A percentile compares a stretch with the other conserved stretches of the same genome.
phyloP scores from a whole-genome alignment of 306 rosid species.

The Dryas octopetala region DNA sequence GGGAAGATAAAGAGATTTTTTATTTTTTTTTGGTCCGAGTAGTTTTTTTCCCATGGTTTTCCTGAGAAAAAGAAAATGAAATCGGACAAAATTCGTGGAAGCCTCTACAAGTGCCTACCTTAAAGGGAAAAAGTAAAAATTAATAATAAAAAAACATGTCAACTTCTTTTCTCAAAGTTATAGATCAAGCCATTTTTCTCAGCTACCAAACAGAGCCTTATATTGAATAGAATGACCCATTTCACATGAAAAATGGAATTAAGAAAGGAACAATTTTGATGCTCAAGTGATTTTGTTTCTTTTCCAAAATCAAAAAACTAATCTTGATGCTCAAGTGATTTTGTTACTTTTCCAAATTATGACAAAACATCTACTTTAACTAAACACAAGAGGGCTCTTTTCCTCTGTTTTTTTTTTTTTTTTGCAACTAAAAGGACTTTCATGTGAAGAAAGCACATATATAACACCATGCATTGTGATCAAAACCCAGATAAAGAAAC shows the following conservation, averaged over 20 bases:
- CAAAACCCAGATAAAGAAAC: neutral
- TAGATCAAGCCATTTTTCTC: neutral
- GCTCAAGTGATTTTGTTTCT: neutral
- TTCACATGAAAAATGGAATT: neutral
- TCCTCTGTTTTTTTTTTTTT: neutral
- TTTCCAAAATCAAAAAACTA: neutral
- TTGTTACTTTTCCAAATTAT: neutral
- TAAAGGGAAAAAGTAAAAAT: neutral
- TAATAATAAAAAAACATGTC: neutral
- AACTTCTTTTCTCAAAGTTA: neutral
- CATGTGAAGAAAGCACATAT: neutral
- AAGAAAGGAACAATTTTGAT: neutral
- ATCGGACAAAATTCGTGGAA: too few relatives aligned
- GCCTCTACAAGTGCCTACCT: too few relatives aligned
- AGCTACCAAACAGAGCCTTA: neutral
- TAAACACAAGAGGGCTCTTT: neutral
- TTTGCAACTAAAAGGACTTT: constrained; percentile 3
- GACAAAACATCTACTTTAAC: neutral
- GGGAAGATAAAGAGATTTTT: too few relatives aligned
- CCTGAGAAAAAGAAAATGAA: too few relatives aligned
- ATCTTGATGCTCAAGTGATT: neutral
- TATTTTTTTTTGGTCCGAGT: too few relatives aligned
- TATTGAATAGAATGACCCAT: neutral
- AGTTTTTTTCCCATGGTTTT: too few relatives aligned
- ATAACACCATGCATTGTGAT: neutral